Evolutionary conservation across 2,329 filamentous ascomycete species (phyloP), one percentile per base, ranked within the genome.

Genomic region (Ophiobolus disseminans): DNA sequence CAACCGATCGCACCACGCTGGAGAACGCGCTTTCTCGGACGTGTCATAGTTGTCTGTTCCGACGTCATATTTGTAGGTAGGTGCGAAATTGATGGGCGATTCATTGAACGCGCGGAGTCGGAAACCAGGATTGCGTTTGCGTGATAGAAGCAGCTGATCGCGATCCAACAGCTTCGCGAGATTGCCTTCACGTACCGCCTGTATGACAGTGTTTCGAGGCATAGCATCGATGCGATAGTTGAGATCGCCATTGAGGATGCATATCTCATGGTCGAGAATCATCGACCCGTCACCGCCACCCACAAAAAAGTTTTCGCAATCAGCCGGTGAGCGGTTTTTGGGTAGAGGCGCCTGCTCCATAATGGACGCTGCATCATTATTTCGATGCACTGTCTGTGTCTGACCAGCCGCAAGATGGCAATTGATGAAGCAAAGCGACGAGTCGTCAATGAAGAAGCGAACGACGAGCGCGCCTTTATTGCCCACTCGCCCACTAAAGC

Each of bases 201-300:
- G 87, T 45, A 97, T 88, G 3, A 99, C 93, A 0, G 90, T 91
- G 65, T 97, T 91, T 40, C 94, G 89, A 14, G 91, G 91, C 85
- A 97, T 97, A 19, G 92, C 91, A 72, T 99, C 94, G 65, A 99
- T 97, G 53, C 94, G 91, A 73, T 99, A 99, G 75, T 99, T 99
- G 40, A 99, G 81, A 70, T 99, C 94, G 21, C 94, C 94, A 64
- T 97, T 97, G 32, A 97, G 76, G 38, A 99, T 86, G 72, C 93
- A 97, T n/a, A 99, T 88, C 74, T 99, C 94, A 68, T 99, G 94
- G 67, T 99, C 94, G 48, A 97, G 80, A 49, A 99, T 90, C 87
- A 97, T 91, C 31, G 86, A 87, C 5, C 94, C 94, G 69, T 99
- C 94, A 35, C 94, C 94, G n/a, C 94, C 94, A 20, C 91, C 90